phyloP scores from a whole-genome alignment of 192 early-diverging fungal genomes.

The Chytriomyces hyalinus region DNA sequence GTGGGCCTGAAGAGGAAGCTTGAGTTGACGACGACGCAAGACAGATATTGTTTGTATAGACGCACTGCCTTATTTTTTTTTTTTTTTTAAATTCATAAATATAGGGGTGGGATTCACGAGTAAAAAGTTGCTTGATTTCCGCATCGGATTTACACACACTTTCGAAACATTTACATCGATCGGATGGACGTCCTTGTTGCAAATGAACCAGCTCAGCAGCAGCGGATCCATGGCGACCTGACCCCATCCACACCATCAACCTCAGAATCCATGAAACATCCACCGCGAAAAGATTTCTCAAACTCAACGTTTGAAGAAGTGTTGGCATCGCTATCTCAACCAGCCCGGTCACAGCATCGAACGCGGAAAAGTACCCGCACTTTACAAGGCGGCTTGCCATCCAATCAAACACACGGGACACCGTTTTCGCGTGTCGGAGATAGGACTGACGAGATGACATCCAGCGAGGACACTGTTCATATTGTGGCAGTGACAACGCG shows the following conservation, averaged over 20 bases:
- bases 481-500: conserved; percentile 6
- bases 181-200: no score
- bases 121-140: no score
- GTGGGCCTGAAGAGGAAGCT: conserved; percentile 45
- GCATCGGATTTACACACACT: no score
- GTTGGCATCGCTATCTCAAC: conserved; percentile 1
- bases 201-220: no score
- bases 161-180: no score
- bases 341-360: not conserved
- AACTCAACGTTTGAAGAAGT: conserved; percentile 27
- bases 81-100: no score
- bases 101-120: no score
- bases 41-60: not conserved
- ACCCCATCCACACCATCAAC: no score
- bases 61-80: conserved; percentile 5
- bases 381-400: not conserved
- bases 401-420: not conserved
- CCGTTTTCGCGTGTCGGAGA: not conserved
- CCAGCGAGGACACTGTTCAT: no score
- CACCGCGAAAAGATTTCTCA: conserved; percentile 2
- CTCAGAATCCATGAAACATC: not conserved
- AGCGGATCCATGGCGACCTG: no score
- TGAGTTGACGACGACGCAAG: not conserved
- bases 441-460: no score
- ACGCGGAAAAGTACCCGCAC: not conserved